Evolutionary conservation across 1,139 yeast genomes (phyloP).

Genomic region (Yamadazyma sp.): DNA sequence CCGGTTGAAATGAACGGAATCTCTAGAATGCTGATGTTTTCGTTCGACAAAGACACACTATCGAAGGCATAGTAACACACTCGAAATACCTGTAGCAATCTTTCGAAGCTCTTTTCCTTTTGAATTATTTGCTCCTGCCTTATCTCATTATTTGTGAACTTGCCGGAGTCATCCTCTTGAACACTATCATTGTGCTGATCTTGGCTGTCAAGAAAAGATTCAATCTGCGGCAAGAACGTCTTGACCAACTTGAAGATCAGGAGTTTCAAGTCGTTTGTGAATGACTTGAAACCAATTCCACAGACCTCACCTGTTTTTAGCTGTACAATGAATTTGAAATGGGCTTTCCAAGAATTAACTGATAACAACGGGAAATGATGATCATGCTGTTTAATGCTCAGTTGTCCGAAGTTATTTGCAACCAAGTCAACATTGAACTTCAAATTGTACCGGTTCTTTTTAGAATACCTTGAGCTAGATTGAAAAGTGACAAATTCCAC

Average conservation of each 20-base stretch:
- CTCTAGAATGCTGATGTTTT: constrained; percentile 29
- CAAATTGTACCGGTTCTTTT: constrained; percentile 17
- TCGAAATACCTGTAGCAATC: constrained; percentile 11
- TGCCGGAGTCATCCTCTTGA: background rate
- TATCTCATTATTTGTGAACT: constrained; percentile 1
- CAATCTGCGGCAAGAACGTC: constrained; percentile 11
- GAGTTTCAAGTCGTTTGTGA: constrained; percentile 26
- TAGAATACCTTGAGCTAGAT: constrained; percentile 22
- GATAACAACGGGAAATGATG: constrained; percentile 17
- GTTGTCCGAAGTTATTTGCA: constrained; percentile 13
- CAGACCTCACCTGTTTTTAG: constrained; percentile 21
- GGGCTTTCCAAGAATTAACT: constrained; percentile 23
- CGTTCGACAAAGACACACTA: constrained; percentile 29
- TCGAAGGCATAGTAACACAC: constrained; percentile 14
- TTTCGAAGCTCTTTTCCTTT: constrained; percentile 5
- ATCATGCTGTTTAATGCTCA: constrained; percentile 2
- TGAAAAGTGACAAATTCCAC: constrained; percentile 25
- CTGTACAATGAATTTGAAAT: constrained; percentile 22
- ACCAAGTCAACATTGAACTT: constrained; percentile 22
- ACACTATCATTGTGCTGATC: background rate
- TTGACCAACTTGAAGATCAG: constrained; percentile 29
- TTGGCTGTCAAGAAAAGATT: constrained; percentile 2
- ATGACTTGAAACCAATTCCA: constrained; percentile 21
- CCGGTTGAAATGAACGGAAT: constrained; percentile 37
- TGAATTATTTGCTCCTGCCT: background rate